Evolutionary conservation across 305 asterid species (phyloP).

Genomic region (Rubia peregrina): DNA sequence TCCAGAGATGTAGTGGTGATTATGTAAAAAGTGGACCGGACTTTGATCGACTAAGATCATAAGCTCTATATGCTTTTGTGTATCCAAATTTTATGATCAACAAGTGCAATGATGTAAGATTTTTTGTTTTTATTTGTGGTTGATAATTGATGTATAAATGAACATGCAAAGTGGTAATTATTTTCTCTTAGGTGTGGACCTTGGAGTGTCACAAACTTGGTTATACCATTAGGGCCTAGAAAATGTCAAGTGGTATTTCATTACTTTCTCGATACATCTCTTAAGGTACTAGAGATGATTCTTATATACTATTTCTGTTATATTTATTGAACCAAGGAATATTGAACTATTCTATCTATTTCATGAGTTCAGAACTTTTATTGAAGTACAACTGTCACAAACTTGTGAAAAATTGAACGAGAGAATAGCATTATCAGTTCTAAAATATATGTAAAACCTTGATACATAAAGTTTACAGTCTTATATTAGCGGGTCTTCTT

Average conservation of each 20-base stretch:
- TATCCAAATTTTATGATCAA: constrained; percentile 94
- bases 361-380: neutral
- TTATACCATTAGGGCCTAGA: neutral
- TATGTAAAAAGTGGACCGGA: constrained; percentile 27
- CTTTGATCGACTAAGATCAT: constrained; percentile 53
- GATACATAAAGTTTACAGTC: neutral
- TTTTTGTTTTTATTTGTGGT: neutral
- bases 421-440: no score
- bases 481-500: neutral
- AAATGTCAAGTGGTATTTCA: constrained; percentile 52
- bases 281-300: constrained; percentile 35
- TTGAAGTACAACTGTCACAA: no score
- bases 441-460: no score
- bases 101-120: constrained; percentile 19
- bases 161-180: neutral
- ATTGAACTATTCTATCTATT: neutral
- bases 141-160: neutral
- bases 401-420: no score
- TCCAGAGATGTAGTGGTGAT: constrained; percentile 38
- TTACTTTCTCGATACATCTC: constrained; percentile 71
- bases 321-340: constrained; percentile 3
- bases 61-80: constrained; percentile 66
- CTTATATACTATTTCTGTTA: neutral
- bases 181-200: constrained; percentile 29
- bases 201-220: neutral